These are phyloP conservation scores for Nelumbo lutea DNA, from an alignment of 164 flowering plant genomes.

Conservation along the genomic window DNA sequence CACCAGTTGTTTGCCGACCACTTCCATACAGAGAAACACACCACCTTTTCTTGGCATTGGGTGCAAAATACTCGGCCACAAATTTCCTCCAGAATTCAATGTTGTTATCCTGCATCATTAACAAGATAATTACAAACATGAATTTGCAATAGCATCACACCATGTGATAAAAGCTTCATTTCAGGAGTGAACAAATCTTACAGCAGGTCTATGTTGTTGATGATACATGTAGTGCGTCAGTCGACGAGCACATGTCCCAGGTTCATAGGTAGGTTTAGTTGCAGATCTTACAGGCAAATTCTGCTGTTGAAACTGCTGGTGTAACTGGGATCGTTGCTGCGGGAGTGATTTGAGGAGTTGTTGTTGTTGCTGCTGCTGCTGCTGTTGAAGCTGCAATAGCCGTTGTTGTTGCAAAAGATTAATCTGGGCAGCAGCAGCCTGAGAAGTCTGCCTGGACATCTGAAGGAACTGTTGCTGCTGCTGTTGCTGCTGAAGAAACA, in stretches of 20 bases:
- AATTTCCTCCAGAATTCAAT: conserved; percentile 99
- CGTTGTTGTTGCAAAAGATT: conserved; percentile 76
- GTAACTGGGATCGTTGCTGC: conserved; percentile 59
- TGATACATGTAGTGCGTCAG: conserved; percentile 86
- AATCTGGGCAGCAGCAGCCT: conserved; percentile 59
- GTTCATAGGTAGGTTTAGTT: conserved; percentile 69
- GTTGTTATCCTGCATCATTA: conserved; percentile 67
- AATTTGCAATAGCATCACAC: background rate
- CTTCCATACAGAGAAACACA: conserved; percentile 97
- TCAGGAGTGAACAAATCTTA: conserved; percentile 24
- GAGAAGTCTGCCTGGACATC: conserved; percentile 75
- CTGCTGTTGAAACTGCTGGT: conserved; percentile 63
- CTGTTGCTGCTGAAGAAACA: conserved; percentile 69
- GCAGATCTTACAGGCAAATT: conserved; percentile 60
- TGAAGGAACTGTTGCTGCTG: conserved; percentile 67
- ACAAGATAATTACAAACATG: conserved; percentile 2
- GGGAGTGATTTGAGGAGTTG: conserved; percentile 62
- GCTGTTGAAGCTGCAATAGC: conserved; percentile 48
- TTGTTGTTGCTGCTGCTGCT: conserved; percentile 44
- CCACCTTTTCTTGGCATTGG: conserved; percentile 97
- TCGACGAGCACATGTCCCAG: conserved; percentile 88
- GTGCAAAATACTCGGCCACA: conserved; percentile 90
- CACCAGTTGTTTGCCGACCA: conserved; percentile 95
- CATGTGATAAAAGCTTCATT: background rate
- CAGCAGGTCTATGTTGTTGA: conserved; percentile 89